phyloP scores from a whole-genome alignment of 306 rosid species.

The Oxytropis ochrocephala region DNA sequence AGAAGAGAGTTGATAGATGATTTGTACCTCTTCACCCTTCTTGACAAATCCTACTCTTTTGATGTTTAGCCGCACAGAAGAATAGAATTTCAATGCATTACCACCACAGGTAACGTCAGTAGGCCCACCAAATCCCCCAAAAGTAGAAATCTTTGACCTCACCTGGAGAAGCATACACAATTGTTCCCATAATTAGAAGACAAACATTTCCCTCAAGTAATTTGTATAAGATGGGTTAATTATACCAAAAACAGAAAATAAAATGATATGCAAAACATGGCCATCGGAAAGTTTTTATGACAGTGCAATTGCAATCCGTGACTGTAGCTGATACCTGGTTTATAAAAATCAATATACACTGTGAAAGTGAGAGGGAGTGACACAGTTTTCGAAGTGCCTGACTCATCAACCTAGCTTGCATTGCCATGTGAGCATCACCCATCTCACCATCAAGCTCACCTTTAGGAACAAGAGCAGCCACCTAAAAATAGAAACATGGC shows the following conservation, averaged over 20 bases:
- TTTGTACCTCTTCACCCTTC: constrained; percentile 88
- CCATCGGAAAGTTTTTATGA: neutral
- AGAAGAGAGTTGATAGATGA: constrained; percentile 7
- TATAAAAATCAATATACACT: constrained; percentile 66
- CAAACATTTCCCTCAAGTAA: neutral
- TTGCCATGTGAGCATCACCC: constrained; percentile 98
- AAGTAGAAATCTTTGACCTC: constrained; percentile 76
- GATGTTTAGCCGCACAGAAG: constrained; percentile 81
- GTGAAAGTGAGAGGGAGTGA: constrained; percentile 81
- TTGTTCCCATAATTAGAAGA: constrained; percentile 9
- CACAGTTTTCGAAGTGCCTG: constrained; percentile 89
- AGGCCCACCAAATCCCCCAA: constrained; percentile 90
- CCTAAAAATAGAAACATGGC: constrained; percentile 43
- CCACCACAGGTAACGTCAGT: constrained; percentile 93
- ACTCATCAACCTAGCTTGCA: constrained; percentile 98
- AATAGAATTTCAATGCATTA: constrained; percentile 86
- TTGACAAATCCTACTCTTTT: constrained; percentile 56
- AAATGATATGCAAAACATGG: neutral
- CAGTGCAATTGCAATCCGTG: constrained; percentile 9
- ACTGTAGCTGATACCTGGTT: constrained; percentile 63
- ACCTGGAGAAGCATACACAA: constrained; percentile 41
- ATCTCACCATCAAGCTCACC: constrained; percentile 92
- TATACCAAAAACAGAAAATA: neutral
- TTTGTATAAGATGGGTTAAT: neutral
- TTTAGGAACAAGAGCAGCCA: constrained; percentile 95